Evolutionary conservation across 2,329 filamentous ascomycete species (phyloP).

Genomic region (Neofusicoccum ribis): DNA sequence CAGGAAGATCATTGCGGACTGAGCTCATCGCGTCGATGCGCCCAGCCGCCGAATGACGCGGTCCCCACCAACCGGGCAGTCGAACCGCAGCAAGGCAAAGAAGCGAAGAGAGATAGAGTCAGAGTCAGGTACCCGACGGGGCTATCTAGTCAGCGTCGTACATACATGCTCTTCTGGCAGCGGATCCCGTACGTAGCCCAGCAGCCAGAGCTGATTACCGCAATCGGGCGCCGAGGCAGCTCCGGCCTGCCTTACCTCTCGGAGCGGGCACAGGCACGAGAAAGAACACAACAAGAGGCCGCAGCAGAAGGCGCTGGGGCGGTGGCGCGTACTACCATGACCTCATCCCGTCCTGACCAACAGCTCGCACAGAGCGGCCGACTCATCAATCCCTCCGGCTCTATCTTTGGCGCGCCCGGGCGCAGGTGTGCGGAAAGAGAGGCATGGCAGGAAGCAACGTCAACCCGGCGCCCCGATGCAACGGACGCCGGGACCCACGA

Average conservation of each 20-base stretch:
- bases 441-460: background rate
- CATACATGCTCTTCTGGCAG: background rate
- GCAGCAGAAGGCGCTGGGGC: background rate
- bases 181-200: background rate
- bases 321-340: constrained; percentile 6
- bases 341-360: constrained; percentile 4
- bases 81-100: background rate
- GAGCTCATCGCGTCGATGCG: background rate
- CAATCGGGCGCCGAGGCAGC: constrained; percentile 4
- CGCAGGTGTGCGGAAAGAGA: background rate
- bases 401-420: background rate
- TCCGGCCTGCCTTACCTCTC: background rate
- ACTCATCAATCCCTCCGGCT: background rate
- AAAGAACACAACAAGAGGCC: background rate
- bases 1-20: background rate
- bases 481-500: background rate
- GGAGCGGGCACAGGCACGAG: background rate
- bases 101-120: background rate
- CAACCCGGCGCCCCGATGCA: background rate
- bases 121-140: background rate
- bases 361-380: constrained; percentile 4
- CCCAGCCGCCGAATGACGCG: background rate
- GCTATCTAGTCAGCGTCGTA: background rate
- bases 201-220: background rate
- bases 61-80: background rate